These are phyloP conservation scores for Ampelomyces quisqualis DNA, from an alignment of 2,329 filamentous ascomycete species.

Conservation along the genomic window DNA sequence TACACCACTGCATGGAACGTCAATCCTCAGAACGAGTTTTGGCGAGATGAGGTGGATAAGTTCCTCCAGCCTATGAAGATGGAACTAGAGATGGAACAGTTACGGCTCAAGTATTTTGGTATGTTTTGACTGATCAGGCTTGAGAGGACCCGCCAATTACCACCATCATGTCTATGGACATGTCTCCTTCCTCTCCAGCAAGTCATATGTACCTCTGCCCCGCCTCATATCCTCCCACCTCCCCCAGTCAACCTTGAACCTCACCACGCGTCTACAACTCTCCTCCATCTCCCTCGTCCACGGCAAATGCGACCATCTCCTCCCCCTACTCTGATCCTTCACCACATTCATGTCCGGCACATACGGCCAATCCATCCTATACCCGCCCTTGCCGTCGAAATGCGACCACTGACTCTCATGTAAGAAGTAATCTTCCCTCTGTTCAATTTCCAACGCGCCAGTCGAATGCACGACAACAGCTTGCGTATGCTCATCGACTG, in stretches of 20 bases:
- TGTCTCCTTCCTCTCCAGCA: no score
- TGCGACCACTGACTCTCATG: conserved; percentile 12
- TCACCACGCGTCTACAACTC: conserved; percentile 13
- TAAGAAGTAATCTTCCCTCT: conserved; percentile 1
- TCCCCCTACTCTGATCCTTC: conserved; percentile 11
- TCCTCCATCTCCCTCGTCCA: conserved; percentile 32
- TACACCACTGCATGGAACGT: conserved; percentile 46
- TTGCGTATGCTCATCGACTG: conserved; percentile 2
- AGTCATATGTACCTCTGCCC: no score
- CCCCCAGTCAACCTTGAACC: no score
- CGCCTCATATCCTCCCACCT: no score
- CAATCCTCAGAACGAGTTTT: conserved; percentile 42
- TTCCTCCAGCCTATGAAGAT: conserved; percentile 27
- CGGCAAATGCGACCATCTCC: conserved; percentile 31
- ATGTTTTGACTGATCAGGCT: no score
- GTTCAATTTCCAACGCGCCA: conserved; percentile 19
- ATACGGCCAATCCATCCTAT: conserved; percentile 4
- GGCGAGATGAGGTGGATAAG: conserved; percentile 13
- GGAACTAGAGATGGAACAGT: conserved; percentile 48
- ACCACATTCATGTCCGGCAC: neutral
- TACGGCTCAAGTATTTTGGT: conserved; percentile 36
- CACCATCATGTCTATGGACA: no score
- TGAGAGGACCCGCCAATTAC: no score
- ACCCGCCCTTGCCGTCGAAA: conserved; percentile 8
- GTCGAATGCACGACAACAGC: conserved; percentile 20